phyloP scores from a whole-genome alignment of 2,329 filamentous ascomycete species.

The Nemania bipapillata region DNA sequence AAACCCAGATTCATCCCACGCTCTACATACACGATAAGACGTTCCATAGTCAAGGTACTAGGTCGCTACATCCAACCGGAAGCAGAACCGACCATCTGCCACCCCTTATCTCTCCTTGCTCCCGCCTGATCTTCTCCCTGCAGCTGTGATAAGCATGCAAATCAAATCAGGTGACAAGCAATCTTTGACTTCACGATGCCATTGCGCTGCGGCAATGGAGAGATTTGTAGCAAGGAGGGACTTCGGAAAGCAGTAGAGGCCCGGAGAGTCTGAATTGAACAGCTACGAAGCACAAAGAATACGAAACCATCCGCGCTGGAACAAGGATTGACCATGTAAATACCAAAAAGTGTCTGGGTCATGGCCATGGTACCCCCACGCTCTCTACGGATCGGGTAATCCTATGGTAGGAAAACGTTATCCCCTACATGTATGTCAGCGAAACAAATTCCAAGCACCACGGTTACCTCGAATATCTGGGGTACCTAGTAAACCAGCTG shows the following conservation, averaged over 20 bases:
- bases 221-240: neutral
- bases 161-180: conserved; percentile 34
- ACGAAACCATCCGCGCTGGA: neutral
- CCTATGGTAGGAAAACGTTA: conserved; percentile 23
- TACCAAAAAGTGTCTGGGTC: neutral
- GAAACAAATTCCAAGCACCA: conserved; percentile 7
- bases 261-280: neutral
- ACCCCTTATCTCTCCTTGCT: conserved; percentile 38
- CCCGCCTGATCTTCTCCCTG: conserved; percentile 34
- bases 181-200: conserved; percentile 31
- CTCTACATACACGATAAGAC: neutral
- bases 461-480: conserved; percentile 12
- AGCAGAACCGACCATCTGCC: conserved; percentile 34
- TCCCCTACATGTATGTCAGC: conserved; percentile 22
- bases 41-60: conserved; percentile 33
- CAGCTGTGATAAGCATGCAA: conserved; percentile 33
- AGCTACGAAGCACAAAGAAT: neutral
- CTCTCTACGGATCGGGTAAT: conserved; percentile 28
- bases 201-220: neutral
- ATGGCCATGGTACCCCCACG: conserved; percentile 30
- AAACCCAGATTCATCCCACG: conserved; percentile 25
- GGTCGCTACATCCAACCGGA: conserved; percentile 34
- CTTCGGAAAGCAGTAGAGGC: neutral
- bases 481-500: conserved; percentile 4
- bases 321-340: conserved; percentile 23